A percentile compares a stretch with the other conserved stretches of the same genome.
Conservation (phyloP, 75 land plant species). For the Adiantum capillusveneris region DNA sequence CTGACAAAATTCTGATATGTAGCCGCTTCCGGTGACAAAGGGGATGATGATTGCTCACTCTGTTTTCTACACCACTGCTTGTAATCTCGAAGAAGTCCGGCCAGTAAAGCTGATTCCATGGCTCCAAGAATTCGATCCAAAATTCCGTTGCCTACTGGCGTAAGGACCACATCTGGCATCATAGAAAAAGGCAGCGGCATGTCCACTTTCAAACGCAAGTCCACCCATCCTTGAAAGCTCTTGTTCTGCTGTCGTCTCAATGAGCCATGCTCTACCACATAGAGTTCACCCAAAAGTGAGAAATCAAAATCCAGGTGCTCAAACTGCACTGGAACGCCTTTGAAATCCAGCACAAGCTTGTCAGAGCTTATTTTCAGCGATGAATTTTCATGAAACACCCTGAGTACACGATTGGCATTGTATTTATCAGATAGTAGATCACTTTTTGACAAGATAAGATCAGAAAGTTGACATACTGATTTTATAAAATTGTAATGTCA, state of each 20-base stretch:
- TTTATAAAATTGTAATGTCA: too few species aligned
- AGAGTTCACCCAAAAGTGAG: slow-evolving; percentile 20
- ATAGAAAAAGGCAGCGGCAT: slow-evolving; percentile 36
- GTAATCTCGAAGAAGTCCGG: slow-evolving; percentile 34
- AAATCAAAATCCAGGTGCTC: slow-evolving; percentile 22
- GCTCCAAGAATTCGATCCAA: slow-evolving; percentile 40
- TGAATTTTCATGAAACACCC: slow-evolving; percentile 27
- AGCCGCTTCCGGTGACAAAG: too few species aligned
- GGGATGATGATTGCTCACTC: slow-evolving; percentile 6
- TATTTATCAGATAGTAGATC: too few species aligned
- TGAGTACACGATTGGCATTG: too few species aligned
- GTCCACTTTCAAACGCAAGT: slow-evolving; percentile 18
- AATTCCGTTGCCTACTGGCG: slow-evolving; percentile 35
- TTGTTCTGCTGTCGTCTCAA: slow-evolving; percentile 1
- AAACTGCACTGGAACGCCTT: slow-evolving; percentile 25
- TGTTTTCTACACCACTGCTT: slow-evolving; percentile 25
- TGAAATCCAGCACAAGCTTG: slow-evolving; percentile 31
- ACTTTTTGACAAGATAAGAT: too few species aligned
- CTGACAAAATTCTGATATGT: too few species aligned
- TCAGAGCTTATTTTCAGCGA: slow-evolving; percentile 24
- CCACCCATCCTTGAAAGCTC: slow-evolving; percentile 26
- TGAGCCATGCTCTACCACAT: slow-evolving; percentile 2
- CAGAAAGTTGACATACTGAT: too few species aligned
- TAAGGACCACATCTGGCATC: slow-evolving; percentile 29
- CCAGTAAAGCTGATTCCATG: slow-evolving; percentile 31